phyloP scores from a whole-genome alignment of 2,329 filamentous ascomycete genomes.

The Aschersonia sp. region DNA sequence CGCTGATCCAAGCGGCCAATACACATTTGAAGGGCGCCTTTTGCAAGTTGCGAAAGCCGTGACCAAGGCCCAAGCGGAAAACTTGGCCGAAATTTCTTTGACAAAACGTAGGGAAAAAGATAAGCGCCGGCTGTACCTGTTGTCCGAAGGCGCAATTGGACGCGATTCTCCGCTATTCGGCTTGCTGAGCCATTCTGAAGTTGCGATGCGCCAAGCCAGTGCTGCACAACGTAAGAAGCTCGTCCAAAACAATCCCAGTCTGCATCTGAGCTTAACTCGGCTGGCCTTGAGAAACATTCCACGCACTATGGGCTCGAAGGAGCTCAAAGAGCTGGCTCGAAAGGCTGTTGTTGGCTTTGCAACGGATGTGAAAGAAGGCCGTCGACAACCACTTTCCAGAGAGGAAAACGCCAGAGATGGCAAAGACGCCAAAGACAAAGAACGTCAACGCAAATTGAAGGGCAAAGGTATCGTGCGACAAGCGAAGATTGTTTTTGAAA shows the following conservation, averaged over 20 bases:
- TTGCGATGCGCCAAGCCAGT: slow-evolving; percentile 79
- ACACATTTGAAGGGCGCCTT: slow-evolving; percentile 81
- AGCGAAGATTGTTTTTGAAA: slow-evolving; percentile 90
- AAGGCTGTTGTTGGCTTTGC: slow-evolving; percentile 92
- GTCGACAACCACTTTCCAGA: slow-evolving; percentile 66
- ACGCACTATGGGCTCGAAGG: slow-evolving; percentile 67
- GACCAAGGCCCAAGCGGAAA: slow-evolving; percentile 63
- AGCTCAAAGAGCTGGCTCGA: slow-evolving; percentile 78
- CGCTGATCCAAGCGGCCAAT: slow-evolving; percentile 66
- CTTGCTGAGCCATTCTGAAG: slow-evolving; percentile 60
- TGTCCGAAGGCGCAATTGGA: slow-evolving; percentile 73
- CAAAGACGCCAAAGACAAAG: slow-evolving; percentile 65
- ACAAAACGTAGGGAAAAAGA: slow-evolving; percentile 57
- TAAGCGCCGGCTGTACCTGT: slow-evolving; percentile 76
- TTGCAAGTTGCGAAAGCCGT: slow-evolving; percentile 77
- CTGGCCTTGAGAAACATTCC: slow-evolving; percentile 87
- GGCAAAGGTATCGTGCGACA: slow-evolving; percentile 81
- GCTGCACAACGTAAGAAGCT: slow-evolving; percentile 76
- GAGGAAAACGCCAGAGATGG: slow-evolving; percentile 75
- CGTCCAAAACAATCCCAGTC: slow-evolving; percentile 77
- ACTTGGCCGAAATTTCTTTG: slow-evolving; percentile 56
- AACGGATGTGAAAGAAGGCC: slow-evolving; percentile 67
- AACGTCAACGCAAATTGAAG: slow-evolving; percentile 64
- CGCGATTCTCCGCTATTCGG: slow-evolving; percentile 64
- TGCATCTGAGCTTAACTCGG: slow-evolving; percentile 80